Evolutionary conservation across 768 basidiomycete species (phyloP).

Genomic region (Leccinum imitatum): DNA sequence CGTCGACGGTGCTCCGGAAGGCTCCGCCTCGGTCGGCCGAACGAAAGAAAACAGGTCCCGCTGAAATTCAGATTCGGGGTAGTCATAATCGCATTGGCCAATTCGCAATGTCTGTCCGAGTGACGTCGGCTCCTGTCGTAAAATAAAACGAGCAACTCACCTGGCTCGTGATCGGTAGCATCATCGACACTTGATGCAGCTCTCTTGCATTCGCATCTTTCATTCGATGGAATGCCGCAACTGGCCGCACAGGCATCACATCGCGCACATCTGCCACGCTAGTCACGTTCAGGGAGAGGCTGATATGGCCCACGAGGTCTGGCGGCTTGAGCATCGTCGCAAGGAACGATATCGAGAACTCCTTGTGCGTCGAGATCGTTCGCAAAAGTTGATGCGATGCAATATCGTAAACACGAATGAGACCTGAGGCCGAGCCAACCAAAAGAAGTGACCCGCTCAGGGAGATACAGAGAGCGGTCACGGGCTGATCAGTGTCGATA

Average conservation of each 20-base stretch:
- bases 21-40: slow-evolving; percentile 37
- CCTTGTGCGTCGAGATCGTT: slow-evolving; percentile 71
- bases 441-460: slow-evolving; percentile 74
- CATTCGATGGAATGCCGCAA: slow-evolving; percentile 72
- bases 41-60: slow-evolving; percentile 69
- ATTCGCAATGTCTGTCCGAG: slow-evolving; percentile 18
- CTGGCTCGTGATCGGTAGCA: slow-evolving; percentile 49
- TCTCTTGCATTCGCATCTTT: slow-evolving; percentile 66
- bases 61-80: slow-evolving; percentile 55
- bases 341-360: slow-evolving; percentile 68
- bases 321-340: slow-evolving; percentile 80
- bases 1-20: slow-evolving; percentile 41
- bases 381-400: slow-evolving; percentile 89
- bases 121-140: neutral
- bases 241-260: slow-evolving; percentile 60
- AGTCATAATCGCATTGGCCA: slow-evolving; percentile 33
- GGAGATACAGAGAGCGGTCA: slow-evolving; percentile 76
- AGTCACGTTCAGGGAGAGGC: slow-evolving; percentile 44
- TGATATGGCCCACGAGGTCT: slow-evolving; percentile 82
- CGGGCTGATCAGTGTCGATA: slow-evolving; percentile 69
- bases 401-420: slow-evolving; percentile 81
- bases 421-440: slow-evolving; percentile 73
- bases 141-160: slow-evolving; percentile 30
- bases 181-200: slow-evolving; percentile 65
- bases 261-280: slow-evolving; percentile 46